phyloP scores from a whole-genome alignment of 2,329 filamentous ascomycete species.

The Cytospora piceicola region DNA sequence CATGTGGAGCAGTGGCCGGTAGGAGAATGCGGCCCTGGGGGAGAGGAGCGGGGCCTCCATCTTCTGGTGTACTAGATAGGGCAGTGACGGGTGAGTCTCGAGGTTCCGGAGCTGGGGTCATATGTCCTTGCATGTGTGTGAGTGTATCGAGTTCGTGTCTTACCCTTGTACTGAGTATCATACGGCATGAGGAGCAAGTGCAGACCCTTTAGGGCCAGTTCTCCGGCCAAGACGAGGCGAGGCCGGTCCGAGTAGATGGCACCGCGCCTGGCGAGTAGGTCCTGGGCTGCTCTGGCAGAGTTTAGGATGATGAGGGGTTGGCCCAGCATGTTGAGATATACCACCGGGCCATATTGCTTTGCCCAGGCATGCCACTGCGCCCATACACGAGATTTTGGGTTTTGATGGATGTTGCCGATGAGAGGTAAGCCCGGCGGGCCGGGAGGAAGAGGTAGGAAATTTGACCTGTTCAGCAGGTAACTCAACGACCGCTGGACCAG shows the following conservation, averaged over 20 bases:
- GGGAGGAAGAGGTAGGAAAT: constrained; percentile 13
- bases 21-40: constrained; percentile 10
- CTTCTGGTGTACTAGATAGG: constrained; percentile 21
- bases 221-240: constrained; percentile 39
- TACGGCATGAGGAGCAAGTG: constrained; percentile 24
- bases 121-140: not conserved
- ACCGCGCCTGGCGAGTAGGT: constrained; percentile 46
- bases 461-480: not conserved
- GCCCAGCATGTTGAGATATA: constrained; percentile 43
- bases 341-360: constrained; percentile 35
- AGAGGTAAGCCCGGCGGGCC: constrained; percentile 21
- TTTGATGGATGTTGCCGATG: constrained; percentile 22
- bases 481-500: constrained; percentile 8
- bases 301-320: constrained; percentile 45
- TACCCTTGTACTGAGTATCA: constrained; percentile 20
- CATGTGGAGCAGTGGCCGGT: constrained; percentile 16
- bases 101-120: constrained; percentile 2
- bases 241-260: constrained; percentile 46
- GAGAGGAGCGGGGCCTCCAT: constrained; percentile 20
- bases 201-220: constrained; percentile 6
- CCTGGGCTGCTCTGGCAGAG: constrained; percentile 42
- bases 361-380: constrained; percentile 30
- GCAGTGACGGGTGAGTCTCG: constrained; percentile 5
- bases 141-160: not conserved
- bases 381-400: constrained; percentile 9